Evolutionary conservation across 257 asterid genomes (phyloP), one percentile per base, ranked within the genome.

Genomic region (Penstemon barbatus): DNA sequence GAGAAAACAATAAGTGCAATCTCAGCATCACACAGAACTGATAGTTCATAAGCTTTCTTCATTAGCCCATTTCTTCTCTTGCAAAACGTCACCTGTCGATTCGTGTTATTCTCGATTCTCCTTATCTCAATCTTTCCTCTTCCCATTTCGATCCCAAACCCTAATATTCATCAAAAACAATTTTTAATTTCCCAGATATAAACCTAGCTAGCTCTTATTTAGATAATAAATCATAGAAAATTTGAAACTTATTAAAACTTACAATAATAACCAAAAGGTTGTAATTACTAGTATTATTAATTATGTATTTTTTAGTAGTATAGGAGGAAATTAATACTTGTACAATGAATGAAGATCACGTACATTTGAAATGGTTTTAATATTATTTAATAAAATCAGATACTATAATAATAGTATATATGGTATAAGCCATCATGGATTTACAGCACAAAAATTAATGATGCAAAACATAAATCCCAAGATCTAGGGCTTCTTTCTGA

Each of bases 41-140:
- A 90, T 42, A 90, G 94, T 57, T 90, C 97, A 61, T 88, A 90
- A n/a, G 97, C 97, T 69, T 90, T 90, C 80, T 90, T 90, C 75
- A 90, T 46, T 0, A 88, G 86, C 33, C 97, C 96, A 77, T 88
- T 91, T 56, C 97, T 87, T 33, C 97, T 71, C 84, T 91, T 91
- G 88, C 97, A 91, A 53, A 91, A 91, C 1, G 97, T 91, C 40
- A 91, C 97, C 57, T 91, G 97, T 48, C 97, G 76, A 51, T 85
- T 91, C 3, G 96, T 91, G 79, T 86, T 91, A 75, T 88, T 91
- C 73, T 91, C 97, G 5, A 91, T 91, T 84, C 92, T 82, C 88
- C 88, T 88, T 67, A 91, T 91, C 85, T 88, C 96, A 46, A 88
- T 88, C 77, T 91, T 88, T 13, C 95, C 97, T 72, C 97, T 80